Evolutionary conservation across 257 asterid species (phyloP).

Genomic region (Solanum chiquidenum): DNA sequence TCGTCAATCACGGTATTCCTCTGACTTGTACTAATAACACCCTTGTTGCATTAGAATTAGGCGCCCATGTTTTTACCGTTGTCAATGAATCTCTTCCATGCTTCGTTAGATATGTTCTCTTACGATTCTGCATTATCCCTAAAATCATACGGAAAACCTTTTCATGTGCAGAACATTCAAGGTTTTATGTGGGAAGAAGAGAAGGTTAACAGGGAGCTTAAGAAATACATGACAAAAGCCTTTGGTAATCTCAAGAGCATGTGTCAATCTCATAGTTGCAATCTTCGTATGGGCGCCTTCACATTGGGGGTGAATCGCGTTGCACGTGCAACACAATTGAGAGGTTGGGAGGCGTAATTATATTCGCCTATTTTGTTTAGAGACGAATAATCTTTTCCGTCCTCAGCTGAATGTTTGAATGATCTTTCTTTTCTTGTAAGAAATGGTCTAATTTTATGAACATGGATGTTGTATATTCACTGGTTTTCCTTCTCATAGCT

Average conservation of each 20-base stretch:
- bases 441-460: neutral
- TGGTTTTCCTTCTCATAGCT: neutral
- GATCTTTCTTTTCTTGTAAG: neutral
- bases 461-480: neutral
- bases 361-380: neutral
- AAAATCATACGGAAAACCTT: neutral
- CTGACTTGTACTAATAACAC: neutral
- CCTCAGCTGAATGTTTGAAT: neutral
- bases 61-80: neutral
- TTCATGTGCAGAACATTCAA: constrained; percentile 59
- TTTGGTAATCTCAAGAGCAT: constrained; percentile 54
- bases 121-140: neutral
- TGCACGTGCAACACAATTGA: constrained; percentile 65
- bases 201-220: constrained; percentile 63
- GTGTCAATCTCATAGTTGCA: constrained; percentile 67
- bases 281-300: constrained; percentile 90
- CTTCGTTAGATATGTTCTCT: neutral
- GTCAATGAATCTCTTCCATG: neutral
- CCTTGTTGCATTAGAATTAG: neutral
- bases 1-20: neutral
- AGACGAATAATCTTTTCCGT: neutral
- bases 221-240: constrained; percentile 69
- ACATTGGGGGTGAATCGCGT: constrained; percentile 79
- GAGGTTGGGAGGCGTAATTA: constrained; percentile 83
- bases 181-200: constrained; percentile 92